A percentile compares a stretch with the other conserved stretches of the same genome.
These are phyloP conservation scores for Ceratocystis diversiconidia DNA, from an alignment of 2,329 filamentous ascomycete genomes.

Conservation along the genomic window DNA sequence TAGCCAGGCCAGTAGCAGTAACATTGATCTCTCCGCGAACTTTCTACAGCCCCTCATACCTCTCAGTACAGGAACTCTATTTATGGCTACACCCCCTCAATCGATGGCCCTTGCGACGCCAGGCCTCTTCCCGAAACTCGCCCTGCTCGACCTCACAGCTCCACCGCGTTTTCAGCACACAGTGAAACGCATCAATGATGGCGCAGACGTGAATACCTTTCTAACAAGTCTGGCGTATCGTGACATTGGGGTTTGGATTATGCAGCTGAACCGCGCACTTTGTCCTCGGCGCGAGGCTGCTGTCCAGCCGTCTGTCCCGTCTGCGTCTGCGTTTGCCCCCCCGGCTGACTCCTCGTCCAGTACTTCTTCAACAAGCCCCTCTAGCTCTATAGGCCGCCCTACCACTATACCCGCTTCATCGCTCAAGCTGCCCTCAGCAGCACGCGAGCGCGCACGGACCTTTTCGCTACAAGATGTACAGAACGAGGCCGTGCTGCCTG, in stretches of 20 bases:
- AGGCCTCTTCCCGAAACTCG: slow-evolving; percentile 25
- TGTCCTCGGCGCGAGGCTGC: slow-evolving; percentile 46
- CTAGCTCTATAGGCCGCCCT: too few species aligned
- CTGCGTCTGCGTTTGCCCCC: background rate
- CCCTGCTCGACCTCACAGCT: slow-evolving; percentile 33
- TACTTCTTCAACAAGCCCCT: too few species aligned
- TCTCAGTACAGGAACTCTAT: background rate
- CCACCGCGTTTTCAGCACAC: slow-evolving; percentile 50
- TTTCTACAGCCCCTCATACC: background rate
- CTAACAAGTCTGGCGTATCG: slow-evolving; percentile 68
- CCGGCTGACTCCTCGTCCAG: background rate
- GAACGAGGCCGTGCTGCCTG: slow-evolving; percentile 24
- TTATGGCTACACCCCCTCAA: slow-evolving; percentile 11
- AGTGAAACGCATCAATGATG: slow-evolving; percentile 70
- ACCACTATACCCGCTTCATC: background rate
- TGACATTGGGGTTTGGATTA: slow-evolving; percentile 73
- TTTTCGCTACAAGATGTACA: slow-evolving; percentile 9
- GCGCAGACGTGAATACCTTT: slow-evolving; percentile 67
- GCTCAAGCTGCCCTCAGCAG: slow-evolving; percentile 21
- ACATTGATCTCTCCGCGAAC: too few species aligned
- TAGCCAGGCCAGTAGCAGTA: too few species aligned
- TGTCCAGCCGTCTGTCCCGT: background rate
- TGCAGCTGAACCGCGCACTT: slow-evolving; percentile 80
- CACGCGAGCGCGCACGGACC: slow-evolving; percentile 9
- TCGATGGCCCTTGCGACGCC: background rate